Conservation (phyloP, 1,284 basidiomycete species). For the Pterulicium gracile region DNA sequence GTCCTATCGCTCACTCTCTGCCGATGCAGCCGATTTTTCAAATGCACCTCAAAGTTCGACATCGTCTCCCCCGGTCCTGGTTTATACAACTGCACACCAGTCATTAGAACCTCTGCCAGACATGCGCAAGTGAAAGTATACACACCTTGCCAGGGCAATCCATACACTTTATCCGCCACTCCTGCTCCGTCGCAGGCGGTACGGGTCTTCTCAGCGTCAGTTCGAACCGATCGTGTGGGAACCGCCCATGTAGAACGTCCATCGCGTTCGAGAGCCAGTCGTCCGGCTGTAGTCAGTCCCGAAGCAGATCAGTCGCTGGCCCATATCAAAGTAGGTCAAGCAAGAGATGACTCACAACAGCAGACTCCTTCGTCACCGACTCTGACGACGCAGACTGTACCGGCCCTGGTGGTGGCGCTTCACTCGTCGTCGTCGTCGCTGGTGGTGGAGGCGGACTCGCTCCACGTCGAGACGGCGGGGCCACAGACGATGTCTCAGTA, state of each 20-base stretch:
- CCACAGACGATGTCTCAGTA: too few relatives aligned
- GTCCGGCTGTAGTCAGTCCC: background rate
- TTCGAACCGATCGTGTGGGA: slow-evolving; percentile 78
- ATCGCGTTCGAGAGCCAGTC: slow-evolving; percentile 60
- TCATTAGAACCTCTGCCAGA: background rate
- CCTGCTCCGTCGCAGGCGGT: background rate
- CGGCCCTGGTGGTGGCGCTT: background rate
- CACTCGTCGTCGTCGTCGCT: background rate
- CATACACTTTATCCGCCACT: slow-evolving; percentile 1
- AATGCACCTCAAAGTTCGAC: slow-evolving; percentile 1
- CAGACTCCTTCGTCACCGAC: background rate
- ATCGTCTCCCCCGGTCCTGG: slow-evolving; percentile 1
- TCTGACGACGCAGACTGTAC: slow-evolving; percentile 1
- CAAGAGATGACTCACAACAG: background rate
- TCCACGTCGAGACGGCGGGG: too few relatives aligned
- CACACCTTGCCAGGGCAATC: slow-evolving; percentile 4
- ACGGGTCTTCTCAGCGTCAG: slow-evolving; percentile 34
- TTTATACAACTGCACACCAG: slow-evolving; percentile 1
- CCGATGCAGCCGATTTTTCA: slow-evolving; percentile 2
- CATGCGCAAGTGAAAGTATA: background rate
- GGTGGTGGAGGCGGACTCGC: slow-evolving; percentile 1
- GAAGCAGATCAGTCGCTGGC: slow-evolving; percentile 3
- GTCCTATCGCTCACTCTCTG: background rate
- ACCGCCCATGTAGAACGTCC: slow-evolving; percentile 56
- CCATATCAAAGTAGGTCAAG: slow-evolving; percentile 1